A percentile compares a stretch with the other conserved stretches of the same genome.
phyloP scores from a whole-genome alignment of 352 stramenopile genomes.

The Pythium dissotocum region DNA sequence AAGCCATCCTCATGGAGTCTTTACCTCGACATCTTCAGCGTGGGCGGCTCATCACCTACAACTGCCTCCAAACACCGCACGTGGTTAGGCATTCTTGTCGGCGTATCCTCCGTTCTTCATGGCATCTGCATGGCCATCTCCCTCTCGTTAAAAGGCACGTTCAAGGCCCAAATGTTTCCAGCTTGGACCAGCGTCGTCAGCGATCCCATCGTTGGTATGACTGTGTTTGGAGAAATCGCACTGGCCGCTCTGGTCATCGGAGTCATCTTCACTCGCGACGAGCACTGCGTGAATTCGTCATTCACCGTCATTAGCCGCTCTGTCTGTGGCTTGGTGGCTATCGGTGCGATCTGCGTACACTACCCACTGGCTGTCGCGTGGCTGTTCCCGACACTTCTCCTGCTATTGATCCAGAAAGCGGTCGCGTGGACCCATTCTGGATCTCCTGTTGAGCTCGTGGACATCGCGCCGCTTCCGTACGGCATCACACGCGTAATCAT shows the following conservation, averaged over 20 bases:
- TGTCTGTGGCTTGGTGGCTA: conserved; percentile 2
- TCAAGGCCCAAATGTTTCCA: conserved; percentile 26
- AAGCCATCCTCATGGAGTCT: conserved; percentile 31
- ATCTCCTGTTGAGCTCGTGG: conserved; percentile 31
- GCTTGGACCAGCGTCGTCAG: conserved; percentile 22
- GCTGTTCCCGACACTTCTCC: conserved; percentile 31
- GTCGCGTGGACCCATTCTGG: conserved; percentile 21
- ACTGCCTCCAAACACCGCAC: conserved; percentile 30
- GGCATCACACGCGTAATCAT: conserved; percentile 31
- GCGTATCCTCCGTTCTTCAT: conserved; percentile 22
- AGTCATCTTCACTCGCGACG: conserved; percentile 21
- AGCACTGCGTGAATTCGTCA: background rate
- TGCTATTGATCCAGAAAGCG: conserved; percentile 24
- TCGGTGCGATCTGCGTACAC: conserved; percentile 32
- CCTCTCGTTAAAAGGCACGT: conserved; percentile 23
- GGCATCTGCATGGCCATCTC: conserved; percentile 27
- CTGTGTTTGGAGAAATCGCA: conserved; percentile 30
- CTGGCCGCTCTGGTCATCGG: conserved; percentile 28
- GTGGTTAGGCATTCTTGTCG: conserved; percentile 26
- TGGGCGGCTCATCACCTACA: background rate
- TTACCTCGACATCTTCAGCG: conserved; percentile 27
- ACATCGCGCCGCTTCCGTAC: conserved; percentile 35
- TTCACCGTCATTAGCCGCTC: conserved; percentile 1
- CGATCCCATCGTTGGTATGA: conserved; percentile 22
- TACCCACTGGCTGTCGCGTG: conserved; percentile 30